Base-by-base conservation (phyloP, 208 protist genomes). In the Ichthyophonus hoferi region DNA sequence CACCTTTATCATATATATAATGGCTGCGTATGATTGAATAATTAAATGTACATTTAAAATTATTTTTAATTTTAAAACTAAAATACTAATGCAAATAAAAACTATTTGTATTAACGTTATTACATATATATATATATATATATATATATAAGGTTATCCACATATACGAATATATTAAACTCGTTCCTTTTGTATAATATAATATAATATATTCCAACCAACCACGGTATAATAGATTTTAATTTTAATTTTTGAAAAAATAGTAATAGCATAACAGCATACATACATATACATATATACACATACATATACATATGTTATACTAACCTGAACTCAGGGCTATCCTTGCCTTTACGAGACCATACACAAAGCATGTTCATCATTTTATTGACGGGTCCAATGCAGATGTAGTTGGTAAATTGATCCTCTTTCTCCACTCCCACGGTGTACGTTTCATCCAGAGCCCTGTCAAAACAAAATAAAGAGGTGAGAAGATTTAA, bases 301-400 rank as follows among this genome's bases (percentile, higher is more conserved):
- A 41, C 33, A 83, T 41, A 43, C n/a, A 85, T 89, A 88, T 40
- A 89, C 0, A 39, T 33, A 89, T 85, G 35, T 34, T 87, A 58
- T 33, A 87, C 24, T 31, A 24, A 87, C 38, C 42, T 78, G 42
- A 87, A 78, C 42, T 77, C 38, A 78, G 33, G 24, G 24, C 83
- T 87, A 78, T 87, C 83, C 35, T 79, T 89, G 14, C 79, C 79
- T 58, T 86, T 84, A 2, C 31, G 92, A 77, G 96, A 93, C 95
- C 94, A 99, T 79, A 95, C 96, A 84, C 93, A 92, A 38, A 99
- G 93, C 97, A 98, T 98, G 94, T 99, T 97, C 14, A 98, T 91
- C 31, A 93, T 90, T 92, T 98, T 98, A 92, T 97, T 98, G 24
- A 98, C 96, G 17, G 97, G 97, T 24, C 96, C 96, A 86, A 98